Evolutionary conservation across 257 asterid genomes (phyloP).

Genomic region (Verbena officinalis): DNA sequence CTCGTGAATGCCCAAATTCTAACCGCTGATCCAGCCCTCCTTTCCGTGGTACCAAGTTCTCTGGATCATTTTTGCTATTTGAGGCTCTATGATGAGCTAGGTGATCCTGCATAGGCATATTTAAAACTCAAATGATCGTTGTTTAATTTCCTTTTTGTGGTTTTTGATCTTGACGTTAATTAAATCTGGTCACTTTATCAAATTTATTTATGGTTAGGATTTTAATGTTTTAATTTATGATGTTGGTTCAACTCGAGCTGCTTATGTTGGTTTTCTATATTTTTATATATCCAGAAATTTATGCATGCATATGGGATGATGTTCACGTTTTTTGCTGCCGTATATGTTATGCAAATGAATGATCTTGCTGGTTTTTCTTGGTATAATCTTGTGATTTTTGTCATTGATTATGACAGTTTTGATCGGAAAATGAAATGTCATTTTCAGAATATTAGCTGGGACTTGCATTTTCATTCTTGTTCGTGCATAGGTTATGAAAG

Average conservation of each 20-base stretch:
- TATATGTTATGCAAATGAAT: conserved; percentile 5
- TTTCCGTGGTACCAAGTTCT: conserved; percentile 13
- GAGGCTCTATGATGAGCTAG: conserved; percentile 16
- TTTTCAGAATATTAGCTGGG: too few species aligned
- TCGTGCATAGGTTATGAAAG: too few species aligned
- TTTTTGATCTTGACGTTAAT: conserved; percentile 14
- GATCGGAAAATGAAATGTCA: neutral
- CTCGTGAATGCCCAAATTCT: conserved; percentile 45
- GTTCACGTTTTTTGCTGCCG: conserved; percentile 18
- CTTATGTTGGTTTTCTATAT: neutral
- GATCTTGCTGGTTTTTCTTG: conserved; percentile 12
- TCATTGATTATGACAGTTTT: neutral
- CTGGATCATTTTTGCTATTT: conserved; percentile 10
- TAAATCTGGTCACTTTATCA: conserved; percentile 28
- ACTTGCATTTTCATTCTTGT: too few species aligned
- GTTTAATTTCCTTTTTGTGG: conserved; percentile 20
- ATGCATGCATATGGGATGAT: conserved; percentile 28
- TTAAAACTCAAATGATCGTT: neutral
- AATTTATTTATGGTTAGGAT: conserved; percentile 21
- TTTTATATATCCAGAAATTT: conserved; percentile 21
- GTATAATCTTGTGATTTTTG: neutral
- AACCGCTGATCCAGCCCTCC: conserved; percentile 35
- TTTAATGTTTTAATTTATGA: conserved; percentile 20
- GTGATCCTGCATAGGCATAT: conserved; percentile 15
- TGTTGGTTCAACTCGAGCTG: conserved; percentile 11